These are phyloP conservation scores for Nicotiana tomentosiformis DNA, from an alignment of 257 asterid genomes.

Conservation along the genomic window DNA sequence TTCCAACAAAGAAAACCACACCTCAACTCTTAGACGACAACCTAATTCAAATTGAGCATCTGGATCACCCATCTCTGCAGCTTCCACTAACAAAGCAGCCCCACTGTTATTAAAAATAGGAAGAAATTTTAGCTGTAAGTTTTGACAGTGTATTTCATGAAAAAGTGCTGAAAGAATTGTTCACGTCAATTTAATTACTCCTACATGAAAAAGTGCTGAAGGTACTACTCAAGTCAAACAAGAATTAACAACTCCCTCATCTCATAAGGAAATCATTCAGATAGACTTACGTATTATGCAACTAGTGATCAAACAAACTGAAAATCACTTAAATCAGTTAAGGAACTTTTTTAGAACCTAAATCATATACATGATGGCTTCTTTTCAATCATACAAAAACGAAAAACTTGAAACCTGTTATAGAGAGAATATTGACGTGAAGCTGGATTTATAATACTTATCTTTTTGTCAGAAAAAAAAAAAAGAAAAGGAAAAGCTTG, in stretches of 20 bases:
- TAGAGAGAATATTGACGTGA: too few relatives aligned
- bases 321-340: neutral
- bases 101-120: slow-evolving; percentile 47
- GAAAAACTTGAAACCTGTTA: too few relatives aligned
- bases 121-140: slow-evolving; percentile 11
- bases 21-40: slow-evolving; percentile 81
- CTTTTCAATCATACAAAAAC: too few relatives aligned
- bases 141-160: neutral
- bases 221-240: neutral
- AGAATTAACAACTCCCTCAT: neutral
- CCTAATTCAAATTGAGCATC: slow-evolving; percentile 89
- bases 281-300: neutral
- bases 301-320: neutral
- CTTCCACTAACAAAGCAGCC: slow-evolving; percentile 94
- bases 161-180: neutral
- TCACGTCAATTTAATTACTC: neutral
- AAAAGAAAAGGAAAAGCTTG: neutral
- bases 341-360: too few relatives aligned
- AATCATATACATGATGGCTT: too few relatives aligned
- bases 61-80: slow-evolving; percentile 97
- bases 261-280: neutral
- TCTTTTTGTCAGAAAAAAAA: too few relatives aligned
- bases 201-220: neutral
- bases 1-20: slow-evolving; percentile 21
- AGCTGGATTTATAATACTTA: too few relatives aligned